A percentile compares a stretch with the other conserved stretches of the same genome.
phyloP scores from a whole-genome alignment of 352 stramenopile species.

The Thalassiosira tumida region DNA sequence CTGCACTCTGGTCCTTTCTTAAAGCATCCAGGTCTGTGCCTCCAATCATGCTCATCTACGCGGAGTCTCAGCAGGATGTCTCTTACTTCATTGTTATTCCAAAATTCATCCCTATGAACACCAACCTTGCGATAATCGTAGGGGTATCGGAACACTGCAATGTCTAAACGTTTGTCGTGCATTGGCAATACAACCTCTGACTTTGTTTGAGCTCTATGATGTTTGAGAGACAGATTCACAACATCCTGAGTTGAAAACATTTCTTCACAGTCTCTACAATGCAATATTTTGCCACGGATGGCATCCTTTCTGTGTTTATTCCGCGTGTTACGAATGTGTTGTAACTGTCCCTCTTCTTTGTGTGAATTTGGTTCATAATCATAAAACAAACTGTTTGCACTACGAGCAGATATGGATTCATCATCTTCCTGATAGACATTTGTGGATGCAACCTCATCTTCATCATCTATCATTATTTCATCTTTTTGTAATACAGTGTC shows the following conservation, averaged over 20 bases:
- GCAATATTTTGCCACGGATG: neutral
- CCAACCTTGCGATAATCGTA: conserved; percentile 31
- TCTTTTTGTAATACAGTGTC: neutral
- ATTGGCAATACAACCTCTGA: neutral
- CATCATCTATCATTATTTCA: neutral
- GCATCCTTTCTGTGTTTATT: conserved; percentile 9
- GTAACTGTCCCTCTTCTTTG: neutral
- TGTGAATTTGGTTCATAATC: neutral
- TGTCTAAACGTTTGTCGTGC: conserved; percentile 21
- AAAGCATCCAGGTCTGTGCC: conserved; percentile 55
- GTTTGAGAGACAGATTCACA: conserved; percentile 12
- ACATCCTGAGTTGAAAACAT: conserved; percentile 14
- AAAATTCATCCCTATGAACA: conserved; percentile 27
- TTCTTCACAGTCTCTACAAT: conserved; percentile 11
- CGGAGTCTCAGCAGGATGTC: conserved; percentile 28
- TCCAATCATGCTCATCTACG: conserved; percentile 55
- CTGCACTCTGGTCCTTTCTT: conserved; percentile 66
- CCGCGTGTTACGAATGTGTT: conserved; percentile 15
- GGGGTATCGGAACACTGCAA: conserved; percentile 29
- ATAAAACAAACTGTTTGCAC: conserved; percentile 9
- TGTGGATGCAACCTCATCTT: neutral
- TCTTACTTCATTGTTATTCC: conserved; percentile 33
- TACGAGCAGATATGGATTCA: neutral
- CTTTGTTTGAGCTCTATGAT: neutral
- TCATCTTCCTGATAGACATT: neutral